Base-by-base conservation (phyloP, 176 grass and related monocot genomes). In the Themeda triandra region DNA sequence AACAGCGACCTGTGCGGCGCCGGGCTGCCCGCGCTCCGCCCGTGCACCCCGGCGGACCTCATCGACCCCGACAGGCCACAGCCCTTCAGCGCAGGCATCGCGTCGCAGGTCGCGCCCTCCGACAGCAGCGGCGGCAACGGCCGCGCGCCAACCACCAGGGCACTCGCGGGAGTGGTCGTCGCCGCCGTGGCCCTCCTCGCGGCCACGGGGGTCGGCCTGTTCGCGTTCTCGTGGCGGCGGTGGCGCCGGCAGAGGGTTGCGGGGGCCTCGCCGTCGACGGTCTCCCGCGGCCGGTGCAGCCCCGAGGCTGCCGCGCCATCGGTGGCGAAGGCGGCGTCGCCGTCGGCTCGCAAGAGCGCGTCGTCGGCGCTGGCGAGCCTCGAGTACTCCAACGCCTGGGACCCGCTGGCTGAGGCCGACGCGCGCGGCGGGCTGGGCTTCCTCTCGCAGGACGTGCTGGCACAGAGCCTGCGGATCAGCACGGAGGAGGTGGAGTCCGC, bases 401-500 rank as follows among this genome's bases (percentile, higher is more conserved):
- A 98, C 60, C 96, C 96, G 45, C 75, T 98, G 79, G 91, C n/a
- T n/a, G n/a, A n/a, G n/a, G n/a, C 92, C 21, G 87, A 93, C 65
- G 91, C 72, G 68, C 87, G 62, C 51, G 81, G 77, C n/a, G 80
- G 80, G 59, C 18, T 44, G 35, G 87, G 76, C 67, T 82, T 80
- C 66, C 75, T 84, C 66, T 85, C 86, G 32, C 84, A 90, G 70
- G 88, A 89, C 69, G 92, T 85, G 82, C 8, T 56, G 29, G 86
- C 85, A 0, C 88, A 89, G 80, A 95, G 85, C 76, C 79, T 92
- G 9, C 73, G 71, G 66, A 84, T 98, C 77, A 94, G 93, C 76
- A 82, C 93, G 76, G 96, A 98, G 87, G 96, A 98, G 59, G 83
- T 98, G 32, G 93, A 98, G 86, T 98, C 86, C 25, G 96, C 96